Evolutionary conservation across 331 rosid species (phyloP).

Genomic region (Quercus lobata): DNA sequence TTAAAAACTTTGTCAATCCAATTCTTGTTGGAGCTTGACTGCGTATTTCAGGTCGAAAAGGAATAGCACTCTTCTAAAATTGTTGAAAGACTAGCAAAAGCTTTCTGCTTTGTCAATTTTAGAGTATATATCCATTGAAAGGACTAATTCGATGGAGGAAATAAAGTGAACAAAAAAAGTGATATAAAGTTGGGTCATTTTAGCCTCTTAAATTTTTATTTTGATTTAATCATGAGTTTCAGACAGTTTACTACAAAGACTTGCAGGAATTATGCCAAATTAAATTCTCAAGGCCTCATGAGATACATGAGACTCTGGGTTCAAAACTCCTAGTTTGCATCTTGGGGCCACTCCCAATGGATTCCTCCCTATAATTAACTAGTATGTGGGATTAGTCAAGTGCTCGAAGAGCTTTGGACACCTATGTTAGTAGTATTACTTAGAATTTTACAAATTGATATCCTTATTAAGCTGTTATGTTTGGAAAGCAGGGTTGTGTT

Average conservation of each 20-base stretch:
- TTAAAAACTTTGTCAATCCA: no score
- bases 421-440: neutral
- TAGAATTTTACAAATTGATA: neutral
- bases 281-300: neutral
- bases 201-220: neutral
- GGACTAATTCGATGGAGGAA: neutral
- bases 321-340: no score
- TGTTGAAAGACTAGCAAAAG: no score
- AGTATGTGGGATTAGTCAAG: no score
- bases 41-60: no score
- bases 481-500: neutral
- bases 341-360: no score
- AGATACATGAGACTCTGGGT: no score
- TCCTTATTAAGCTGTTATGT: neutral
- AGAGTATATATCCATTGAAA: neutral
- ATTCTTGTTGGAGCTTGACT: no score
- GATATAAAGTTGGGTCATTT: neutral
- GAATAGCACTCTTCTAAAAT: no score
- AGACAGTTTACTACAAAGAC: neutral
- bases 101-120: no score
- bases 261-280: neutral
- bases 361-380: no score
- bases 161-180: neutral
- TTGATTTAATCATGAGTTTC: neutral
- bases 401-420: no score